Evolutionary conservation across 2,329 filamentous ascomycete genomes (phyloP), one percentile per base, ranked within the genome.

Genomic region (Aureobasidium vineae): DNA sequence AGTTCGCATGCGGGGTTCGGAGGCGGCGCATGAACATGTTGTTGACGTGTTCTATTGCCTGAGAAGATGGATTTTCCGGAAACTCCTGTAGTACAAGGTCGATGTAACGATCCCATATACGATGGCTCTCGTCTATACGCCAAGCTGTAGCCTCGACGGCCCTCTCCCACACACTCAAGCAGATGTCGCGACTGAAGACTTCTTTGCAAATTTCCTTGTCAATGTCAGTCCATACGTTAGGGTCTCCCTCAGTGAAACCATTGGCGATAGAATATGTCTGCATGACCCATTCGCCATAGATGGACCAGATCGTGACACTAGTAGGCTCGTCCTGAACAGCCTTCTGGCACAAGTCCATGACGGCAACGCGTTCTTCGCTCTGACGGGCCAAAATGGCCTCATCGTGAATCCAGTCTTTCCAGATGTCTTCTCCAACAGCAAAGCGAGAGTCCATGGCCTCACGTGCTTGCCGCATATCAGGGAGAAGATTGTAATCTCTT

Each of bases 21-120:
- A 96, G 81, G 49, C 91, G 86, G 71, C 90, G 84, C 70, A 87
- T 82, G 76, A 89, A 94, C 50, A 92, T 83, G 57, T 85, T 83
- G 33, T 86, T 87, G 71, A 94, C 85, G 72, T 85, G 85, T 68
- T 85, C 83, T 19, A 91, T 81, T 65, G 83, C 83, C 13, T 75
- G 85, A 81, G 73, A 85, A 79, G 72, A 83, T 73, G 70, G 85
- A 84, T 71, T 80, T 77, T 63, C 83, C 79, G 78, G 82, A 23
- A 93, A 82, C 70, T 90, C 85, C 70, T 90, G 85, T 75, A 89
- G 82, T 74, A 92, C 83, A 54, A 92, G 84, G 64, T 88, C 86
- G 50, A 91, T 82, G 84, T 90, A 94, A 70, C 88, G 86, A 73
- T 93, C 86, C 91, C 91, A 96, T 13, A 95, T 83, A 66, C 87